Percentiles rank a stretch among this genome's conserved stretches.
phyloP scores from a whole-genome alignment of 768 basidiomycete species.

The Tricholoma sp. region DNA sequence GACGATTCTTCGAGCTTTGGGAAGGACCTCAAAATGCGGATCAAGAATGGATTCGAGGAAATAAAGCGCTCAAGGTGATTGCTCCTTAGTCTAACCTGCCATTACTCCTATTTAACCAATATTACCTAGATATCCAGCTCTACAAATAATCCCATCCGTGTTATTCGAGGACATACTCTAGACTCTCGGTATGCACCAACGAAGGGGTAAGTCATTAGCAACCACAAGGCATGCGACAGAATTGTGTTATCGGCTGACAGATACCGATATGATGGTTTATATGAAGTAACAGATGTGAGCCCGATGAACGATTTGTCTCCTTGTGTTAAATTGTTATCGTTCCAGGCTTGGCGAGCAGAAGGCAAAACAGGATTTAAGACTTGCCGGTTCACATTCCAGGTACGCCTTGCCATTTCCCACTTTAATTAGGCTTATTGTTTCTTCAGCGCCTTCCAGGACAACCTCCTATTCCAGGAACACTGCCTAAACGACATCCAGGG shows the following conservation, averaged over 20 bases:
- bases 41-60: slow-evolving; percentile 19
- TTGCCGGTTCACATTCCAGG: slow-evolving; percentile 18
- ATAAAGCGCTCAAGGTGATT: slow-evolving; percentile 15
- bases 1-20: slow-evolving; percentile 15
- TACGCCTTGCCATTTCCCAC: not conserved
- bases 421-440: not conserved
- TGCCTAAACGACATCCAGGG: not conserved
- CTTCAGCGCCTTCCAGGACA: slow-evolving; percentile 1
- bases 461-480: not conserved
- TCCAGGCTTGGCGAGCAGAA: slow-evolving; percentile 14
- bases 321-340: not conserved
- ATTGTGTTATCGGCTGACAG: slow-evolving; percentile 3
- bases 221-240: not conserved
- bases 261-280: slow-evolving; percentile 23
- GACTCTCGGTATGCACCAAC: slow-evolving; percentile 17
- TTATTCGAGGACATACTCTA: slow-evolving; percentile 26
- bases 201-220: slow-evolving; percentile 15
- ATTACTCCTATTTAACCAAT: not conserved
- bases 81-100: not conserved
- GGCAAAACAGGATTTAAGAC: slow-evolving; percentile 18
- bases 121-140: slow-evolving; percentile 21
- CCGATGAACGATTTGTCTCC: too few relatives aligned
- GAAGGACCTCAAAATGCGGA: slow-evolving; percentile 29
- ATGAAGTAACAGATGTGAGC: slow-evolving; percentile 15
- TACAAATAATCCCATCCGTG: slow-evolving; percentile 30